Evolutionary conservation across 306 rosid genomes (phyloP).

Genomic region (Malus fusca): DNA sequence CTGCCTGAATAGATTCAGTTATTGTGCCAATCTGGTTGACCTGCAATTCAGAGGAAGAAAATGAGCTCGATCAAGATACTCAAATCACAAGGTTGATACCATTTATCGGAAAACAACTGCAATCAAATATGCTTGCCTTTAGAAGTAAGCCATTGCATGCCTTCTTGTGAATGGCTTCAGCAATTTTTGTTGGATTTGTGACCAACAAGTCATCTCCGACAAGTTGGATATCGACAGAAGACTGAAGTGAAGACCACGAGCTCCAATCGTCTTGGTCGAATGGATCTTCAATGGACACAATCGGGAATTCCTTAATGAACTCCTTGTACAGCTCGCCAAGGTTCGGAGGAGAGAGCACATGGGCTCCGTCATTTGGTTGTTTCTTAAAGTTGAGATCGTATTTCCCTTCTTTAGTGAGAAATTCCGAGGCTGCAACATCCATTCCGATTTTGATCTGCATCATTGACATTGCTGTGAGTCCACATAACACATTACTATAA

Average conservation of each 20-base stretch:
- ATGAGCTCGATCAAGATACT: slow-evolving; percentile 11
- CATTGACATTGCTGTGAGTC: slow-evolving; percentile 8
- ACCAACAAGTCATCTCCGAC: slow-evolving; percentile 98
- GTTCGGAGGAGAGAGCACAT: slow-evolving; percentile 65
- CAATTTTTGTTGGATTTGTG: slow-evolving; percentile 86
- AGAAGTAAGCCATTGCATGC: slow-evolving; percentile 94
- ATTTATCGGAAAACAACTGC: background rate
- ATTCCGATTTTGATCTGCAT: slow-evolving; percentile 95
- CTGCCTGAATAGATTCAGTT: slow-evolving; percentile 92
- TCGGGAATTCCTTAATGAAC: slow-evolving; percentile 83
- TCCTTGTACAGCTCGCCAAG: slow-evolving; percentile 71
- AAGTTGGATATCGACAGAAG: slow-evolving; percentile 83
- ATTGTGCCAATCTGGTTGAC: slow-evolving; percentile 98
- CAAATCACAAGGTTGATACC: background rate
- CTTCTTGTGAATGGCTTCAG: slow-evolving; percentile 79
- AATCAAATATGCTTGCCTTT: slow-evolving; percentile 43
- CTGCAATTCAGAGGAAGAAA: slow-evolving; percentile 33
- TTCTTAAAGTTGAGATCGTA: slow-evolving; percentile 92
- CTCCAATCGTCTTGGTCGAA: slow-evolving; percentile 99
- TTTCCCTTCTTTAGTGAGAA: slow-evolving; percentile 68
- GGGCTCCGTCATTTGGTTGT: slow-evolving; percentile 88
- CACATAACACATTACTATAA: background rate
- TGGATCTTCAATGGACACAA: slow-evolving; percentile 96
- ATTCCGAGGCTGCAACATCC: slow-evolving; percentile 99
- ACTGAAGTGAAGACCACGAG: slow-evolving; percentile 84